These are phyloP conservation scores for Mytilinidion resinicola DNA, from an alignment of 495 filamentous ascomycete species.

Conservation along the genomic window DNA sequence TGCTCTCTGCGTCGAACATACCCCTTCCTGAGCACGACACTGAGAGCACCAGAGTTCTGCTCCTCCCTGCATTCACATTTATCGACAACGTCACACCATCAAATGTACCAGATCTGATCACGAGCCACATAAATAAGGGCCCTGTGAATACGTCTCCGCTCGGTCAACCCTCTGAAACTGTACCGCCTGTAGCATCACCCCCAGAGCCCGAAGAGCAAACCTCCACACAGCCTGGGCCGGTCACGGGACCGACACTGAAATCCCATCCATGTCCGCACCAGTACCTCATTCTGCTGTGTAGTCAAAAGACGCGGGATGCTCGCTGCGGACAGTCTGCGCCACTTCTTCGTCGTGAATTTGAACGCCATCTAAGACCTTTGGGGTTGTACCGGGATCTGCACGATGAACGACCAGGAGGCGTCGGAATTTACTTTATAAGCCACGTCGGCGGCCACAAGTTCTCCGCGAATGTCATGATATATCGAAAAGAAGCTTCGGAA, in stretches of 20 bases:
- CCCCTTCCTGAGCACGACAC: slow-evolving; percentile 60
- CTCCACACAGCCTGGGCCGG: slow-evolving; percentile 22
- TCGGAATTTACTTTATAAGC: slow-evolving; percentile 90
- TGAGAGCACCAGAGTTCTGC: slow-evolving; percentile 67
- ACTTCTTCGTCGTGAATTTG: slow-evolving; percentile 76
- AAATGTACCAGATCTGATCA: slow-evolving; percentile 65
- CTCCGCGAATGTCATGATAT: slow-evolving; percentile 85
- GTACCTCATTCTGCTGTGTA: slow-evolving; percentile 86
- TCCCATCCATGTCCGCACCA: slow-evolving; percentile 71
- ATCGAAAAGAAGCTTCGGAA: slow-evolving; percentile 49
- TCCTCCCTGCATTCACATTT: slow-evolving; percentile 82
- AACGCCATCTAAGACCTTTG: slow-evolving; percentile 77
- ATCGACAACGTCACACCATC: slow-evolving; percentile 80
- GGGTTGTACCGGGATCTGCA: slow-evolving; percentile 81
- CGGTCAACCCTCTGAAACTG: slow-evolving; percentile 19
- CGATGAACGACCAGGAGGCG: slow-evolving; percentile 81
- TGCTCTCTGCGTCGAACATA: slow-evolving; percentile 92
- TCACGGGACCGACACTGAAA: slow-evolving; percentile 46
- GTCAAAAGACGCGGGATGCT: slow-evolving; percentile 85
- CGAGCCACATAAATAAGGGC: slow-evolving; percentile 60
- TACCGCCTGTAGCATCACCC: background rate
- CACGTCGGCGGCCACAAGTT: slow-evolving; percentile 97
- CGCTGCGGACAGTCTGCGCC: slow-evolving; percentile 92
- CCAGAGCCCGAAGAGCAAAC: slow-evolving; percentile 3
- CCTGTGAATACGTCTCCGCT: slow-evolving; percentile 74